These are phyloP conservation scores for Aechmea fasciata DNA, from an alignment of 176 grass and related monocot species.

Conservation along the genomic window DNA sequence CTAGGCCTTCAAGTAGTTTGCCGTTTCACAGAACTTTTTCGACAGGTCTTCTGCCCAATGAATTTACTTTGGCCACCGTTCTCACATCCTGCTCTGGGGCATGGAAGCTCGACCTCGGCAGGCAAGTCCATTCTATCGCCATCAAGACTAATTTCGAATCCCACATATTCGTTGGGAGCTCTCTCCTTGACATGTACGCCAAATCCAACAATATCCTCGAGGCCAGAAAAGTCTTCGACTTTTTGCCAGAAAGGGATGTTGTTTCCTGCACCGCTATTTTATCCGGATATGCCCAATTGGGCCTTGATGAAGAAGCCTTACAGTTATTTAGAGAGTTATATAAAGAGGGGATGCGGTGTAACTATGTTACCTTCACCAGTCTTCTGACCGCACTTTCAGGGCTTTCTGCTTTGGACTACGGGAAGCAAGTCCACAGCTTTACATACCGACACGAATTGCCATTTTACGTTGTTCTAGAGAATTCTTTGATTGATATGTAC, in stretches of 20 bases:
- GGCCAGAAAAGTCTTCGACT: constrained; percentile 46
- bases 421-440: constrained; percentile 56
- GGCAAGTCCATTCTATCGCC: constrained; percentile 51
- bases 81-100: constrained; percentile 40
- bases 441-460: constrained; percentile 47
- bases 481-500: constrained; percentile 82
- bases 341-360: constrained; percentile 60
- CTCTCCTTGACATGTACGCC: constrained; percentile 64
- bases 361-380: constrained; percentile 51
- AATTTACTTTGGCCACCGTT: constrained; percentile 49
- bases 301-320: constrained; percentile 65
- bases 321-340: constrained; percentile 46
- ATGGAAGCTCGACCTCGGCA: constrained; percentile 24
- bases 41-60: constrained; percentile 56
- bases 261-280: constrained; percentile 66
- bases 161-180: constrained; percentile 62
- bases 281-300: constrained; percentile 47
- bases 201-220: constrained; percentile 48
- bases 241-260: constrained; percentile 57
- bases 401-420: constrained; percentile 55
- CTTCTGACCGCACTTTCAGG: constrained; percentile 61
- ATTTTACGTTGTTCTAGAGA: constrained; percentile 50
- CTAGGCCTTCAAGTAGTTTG: no score
- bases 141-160: constrained; percentile 55
- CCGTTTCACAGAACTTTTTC: background rate